A percentile compares a stretch with the other conserved stretches of the same genome.
Evolutionary conservation across 2,329 filamentous ascomycete species (phyloP).

Genomic region (Canariomyces notabilis): DNA sequence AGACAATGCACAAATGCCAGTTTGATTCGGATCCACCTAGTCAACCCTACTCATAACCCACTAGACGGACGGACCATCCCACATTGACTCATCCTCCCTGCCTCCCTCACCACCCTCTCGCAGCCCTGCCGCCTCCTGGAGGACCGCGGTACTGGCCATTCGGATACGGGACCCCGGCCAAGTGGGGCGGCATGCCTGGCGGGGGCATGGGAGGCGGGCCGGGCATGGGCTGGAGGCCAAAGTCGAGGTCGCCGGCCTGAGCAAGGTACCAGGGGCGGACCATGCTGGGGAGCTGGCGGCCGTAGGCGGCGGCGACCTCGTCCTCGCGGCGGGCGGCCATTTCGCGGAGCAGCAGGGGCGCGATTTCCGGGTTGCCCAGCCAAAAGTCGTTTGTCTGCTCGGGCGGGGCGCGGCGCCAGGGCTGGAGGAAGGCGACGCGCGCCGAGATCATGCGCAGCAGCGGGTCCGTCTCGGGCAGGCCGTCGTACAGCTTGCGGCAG

Average conservation of each 20-base stretch:
- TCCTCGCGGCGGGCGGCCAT: conserved; percentile 41
- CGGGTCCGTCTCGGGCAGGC: conserved; percentile 39
- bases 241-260: background rate
- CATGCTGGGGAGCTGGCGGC: conserved; percentile 41
- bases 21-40: background rate
- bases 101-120: background rate
- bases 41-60: background rate
- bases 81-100: too few species aligned
- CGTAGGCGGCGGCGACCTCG: conserved; percentile 30
- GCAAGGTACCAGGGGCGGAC: conserved; percentile 27
- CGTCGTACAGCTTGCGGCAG: conserved; percentile 39
- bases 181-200: background rate
- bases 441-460: conserved; percentile 46
- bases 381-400: conserved; percentile 40
- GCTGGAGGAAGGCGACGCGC: conserved; percentile 44
- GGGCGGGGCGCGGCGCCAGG: conserved; percentile 37
- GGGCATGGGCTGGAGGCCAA: background rate
- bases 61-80: background rate
- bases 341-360: conserved; percentile 43
- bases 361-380: conserved; percentile 41
- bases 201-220: background rate
- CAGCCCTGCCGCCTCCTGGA: too few species aligned
- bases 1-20: background rate
- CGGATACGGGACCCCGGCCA: background rate
- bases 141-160: background rate